Evolutionary conservation across 31 red algal species (phyloP).

Genomic region (Endocladia muricata): DNA sequence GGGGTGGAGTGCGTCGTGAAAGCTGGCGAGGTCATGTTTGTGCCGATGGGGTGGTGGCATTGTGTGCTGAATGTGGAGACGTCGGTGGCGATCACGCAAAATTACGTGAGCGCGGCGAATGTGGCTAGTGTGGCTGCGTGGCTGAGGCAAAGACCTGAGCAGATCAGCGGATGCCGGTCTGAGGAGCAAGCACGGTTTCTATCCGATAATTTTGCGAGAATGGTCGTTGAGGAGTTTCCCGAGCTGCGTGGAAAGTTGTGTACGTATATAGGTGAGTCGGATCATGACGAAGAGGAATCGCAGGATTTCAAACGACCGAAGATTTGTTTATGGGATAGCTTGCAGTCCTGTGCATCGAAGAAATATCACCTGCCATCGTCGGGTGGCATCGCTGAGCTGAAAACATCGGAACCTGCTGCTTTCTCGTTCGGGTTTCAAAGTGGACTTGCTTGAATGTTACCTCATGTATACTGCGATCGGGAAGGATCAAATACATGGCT

Average conservation of each 20-base stretch:
- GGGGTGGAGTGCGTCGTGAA: slow-evolving; percentile 34
- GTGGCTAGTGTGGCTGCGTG: slow-evolving; percentile 15
- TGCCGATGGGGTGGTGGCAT: slow-evolving; percentile 85
- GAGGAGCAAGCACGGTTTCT: slow-evolving; percentile 14
- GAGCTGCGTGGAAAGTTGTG: background rate
- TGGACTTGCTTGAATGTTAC: too few relatives aligned
- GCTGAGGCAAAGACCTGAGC: slow-evolving; percentile 3
- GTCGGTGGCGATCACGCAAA: slow-evolving; percentile 67
- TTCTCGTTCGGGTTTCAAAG: too few relatives aligned
- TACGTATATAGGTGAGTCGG: too few relatives aligned
- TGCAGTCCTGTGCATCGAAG: too few relatives aligned
- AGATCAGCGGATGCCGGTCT: slow-evolving; percentile 21
- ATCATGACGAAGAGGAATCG: too few relatives aligned
- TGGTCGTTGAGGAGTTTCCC: slow-evolving; percentile 5
- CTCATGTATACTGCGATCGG: too few relatives aligned
- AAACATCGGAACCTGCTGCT: too few relatives aligned
- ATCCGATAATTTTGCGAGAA: background rate
- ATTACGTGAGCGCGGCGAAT: slow-evolving; percentile 40
- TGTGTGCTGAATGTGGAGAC: slow-evolving; percentile 55
- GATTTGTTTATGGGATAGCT: too few relatives aligned
- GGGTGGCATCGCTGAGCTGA: too few relatives aligned
- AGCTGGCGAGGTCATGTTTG: slow-evolving; percentile 64
- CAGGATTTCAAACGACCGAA: too few relatives aligned
- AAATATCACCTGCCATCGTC: too few relatives aligned
- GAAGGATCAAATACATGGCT: too few relatives aligned